Conservation (phyloP, 2,329 filamentous ascomycete species). For the Colletotrichum cuscutae region DNA sequence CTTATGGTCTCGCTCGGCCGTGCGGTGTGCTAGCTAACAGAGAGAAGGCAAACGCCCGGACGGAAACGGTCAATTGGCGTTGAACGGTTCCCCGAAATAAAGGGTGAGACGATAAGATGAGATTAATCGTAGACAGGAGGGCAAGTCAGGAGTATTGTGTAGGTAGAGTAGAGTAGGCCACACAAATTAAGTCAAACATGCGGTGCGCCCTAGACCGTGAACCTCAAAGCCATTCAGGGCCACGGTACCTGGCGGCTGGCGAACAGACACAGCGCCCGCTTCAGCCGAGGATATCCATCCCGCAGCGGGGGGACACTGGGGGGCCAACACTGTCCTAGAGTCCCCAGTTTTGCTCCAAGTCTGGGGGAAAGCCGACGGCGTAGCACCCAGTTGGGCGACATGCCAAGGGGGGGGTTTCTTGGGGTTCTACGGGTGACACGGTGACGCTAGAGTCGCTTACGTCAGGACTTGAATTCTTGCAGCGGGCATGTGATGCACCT, state of each 20-base stretch:
- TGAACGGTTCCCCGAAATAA: conserved; percentile 1
- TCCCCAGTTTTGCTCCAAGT: conserved; percentile 1
- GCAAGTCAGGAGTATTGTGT: neutral
- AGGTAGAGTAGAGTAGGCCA: neutral
- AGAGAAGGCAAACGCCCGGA: conserved; percentile 13
- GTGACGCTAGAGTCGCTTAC: conserved; percentile 17
- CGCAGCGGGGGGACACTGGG: conserved; percentile 16
- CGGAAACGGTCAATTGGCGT: conserved; percentile 22
- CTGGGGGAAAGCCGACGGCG: conserved; percentile 24
- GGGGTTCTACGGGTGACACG: too few species aligned
- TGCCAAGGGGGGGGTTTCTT: conserved; percentile 23
- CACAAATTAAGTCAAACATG: conserved; percentile 4
- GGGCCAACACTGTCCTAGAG: neutral
- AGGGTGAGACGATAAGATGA: neutral
- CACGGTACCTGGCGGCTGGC: conserved; percentile 31
- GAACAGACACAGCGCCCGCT: conserved; percentile 33
- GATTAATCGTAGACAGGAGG: neutral
- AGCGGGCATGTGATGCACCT: conserved; percentile 28
- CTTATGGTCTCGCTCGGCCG: conserved; percentile 24
- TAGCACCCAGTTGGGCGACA: neutral
- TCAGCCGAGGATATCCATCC: conserved; percentile 41
- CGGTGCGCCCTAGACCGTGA: conserved; percentile 32
- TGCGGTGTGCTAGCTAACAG: conserved; percentile 9
- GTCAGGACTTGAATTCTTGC: conserved; percentile 21
- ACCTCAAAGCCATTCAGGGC: conserved; percentile 32